Evolutionary conservation across 306 rosid genomes (phyloP).

Genomic region (Corylus americana): DNA sequence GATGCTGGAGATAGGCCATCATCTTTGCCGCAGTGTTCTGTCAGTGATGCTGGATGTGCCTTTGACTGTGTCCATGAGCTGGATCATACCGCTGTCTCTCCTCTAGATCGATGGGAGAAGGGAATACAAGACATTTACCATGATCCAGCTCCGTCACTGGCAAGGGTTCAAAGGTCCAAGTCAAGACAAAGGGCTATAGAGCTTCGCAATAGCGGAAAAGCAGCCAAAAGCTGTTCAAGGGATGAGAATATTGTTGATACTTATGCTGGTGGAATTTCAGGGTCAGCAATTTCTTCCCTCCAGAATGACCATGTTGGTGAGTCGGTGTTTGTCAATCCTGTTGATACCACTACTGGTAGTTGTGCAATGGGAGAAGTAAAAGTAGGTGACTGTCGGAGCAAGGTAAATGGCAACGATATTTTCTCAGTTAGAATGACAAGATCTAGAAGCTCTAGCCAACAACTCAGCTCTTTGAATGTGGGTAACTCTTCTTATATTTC

Average conservation of each 20-base stretch:
- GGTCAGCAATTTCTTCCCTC: conserved; percentile 36
- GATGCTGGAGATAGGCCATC: conserved; percentile 31
- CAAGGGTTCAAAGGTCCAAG: conserved; percentile 81
- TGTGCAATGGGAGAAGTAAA: conserved; percentile 41
- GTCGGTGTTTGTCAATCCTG: conserved; percentile 38
- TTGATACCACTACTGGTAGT: conserved; percentile 31
- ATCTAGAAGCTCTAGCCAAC: conserved; percentile 42
- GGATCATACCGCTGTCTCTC: conserved; percentile 39
- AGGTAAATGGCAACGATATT: conserved; percentile 23
- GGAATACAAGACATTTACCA: conserved; percentile 36
- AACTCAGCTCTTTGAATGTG: conserved; percentile 34
- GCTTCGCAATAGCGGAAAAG: conserved; percentile 65
- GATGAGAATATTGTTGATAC: conserved; percentile 32
- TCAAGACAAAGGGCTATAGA: conserved; percentile 83
- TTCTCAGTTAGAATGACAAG: conserved; percentile 40
- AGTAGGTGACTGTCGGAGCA: conserved; percentile 27
- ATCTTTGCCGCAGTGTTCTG: conserved; percentile 41
- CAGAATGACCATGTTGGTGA: conserved; percentile 41
- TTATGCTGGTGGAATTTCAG: conserved; percentile 37
- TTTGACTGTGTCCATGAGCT: conserved; percentile 37
- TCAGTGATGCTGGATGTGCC: conserved; percentile 42
- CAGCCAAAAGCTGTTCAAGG: conserved; percentile 27
- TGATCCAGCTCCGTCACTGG: conserved; percentile 66
- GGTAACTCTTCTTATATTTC: conserved; percentile 27
- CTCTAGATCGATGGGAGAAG: conserved; percentile 45